Conservation (phyloP, 148 eudicot species). For the Simmondsia chinensis region DNA sequence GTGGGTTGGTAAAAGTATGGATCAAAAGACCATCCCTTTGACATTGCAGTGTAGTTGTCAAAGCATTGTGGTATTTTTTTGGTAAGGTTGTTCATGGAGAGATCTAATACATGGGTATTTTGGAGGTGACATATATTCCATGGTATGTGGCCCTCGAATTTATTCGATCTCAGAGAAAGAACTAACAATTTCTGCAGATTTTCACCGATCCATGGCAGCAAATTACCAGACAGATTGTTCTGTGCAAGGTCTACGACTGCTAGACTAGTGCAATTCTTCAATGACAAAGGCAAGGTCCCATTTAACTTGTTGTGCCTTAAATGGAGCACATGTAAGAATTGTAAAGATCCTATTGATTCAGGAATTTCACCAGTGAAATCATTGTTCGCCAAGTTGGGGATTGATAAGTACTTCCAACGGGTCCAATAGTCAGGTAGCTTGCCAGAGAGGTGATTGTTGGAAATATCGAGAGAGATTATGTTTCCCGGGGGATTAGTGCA, state of each 20-base stretch:
- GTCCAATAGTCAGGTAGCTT: slow-evolving; percentile 15
- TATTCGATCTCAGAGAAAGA: slow-evolving; percentile 22
- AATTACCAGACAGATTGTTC: slow-evolving; percentile 16
- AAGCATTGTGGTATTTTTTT: slow-evolving; percentile 23
- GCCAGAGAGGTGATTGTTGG: slow-evolving; percentile 17
- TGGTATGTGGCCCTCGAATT: slow-evolving; percentile 20
- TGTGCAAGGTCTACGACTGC: slow-evolving; percentile 25
- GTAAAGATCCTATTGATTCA: slow-evolving; percentile 18
- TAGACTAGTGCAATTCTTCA: slow-evolving; percentile 7
- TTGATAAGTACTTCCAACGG: slow-evolving; percentile 2
- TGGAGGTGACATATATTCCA: slow-evolving; percentile 9
- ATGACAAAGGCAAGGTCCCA: slow-evolving; percentile 14
- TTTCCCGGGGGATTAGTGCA: slow-evolving; percentile 1
- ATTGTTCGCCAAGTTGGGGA: slow-evolving; percentile 19
- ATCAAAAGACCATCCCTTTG: background rate
- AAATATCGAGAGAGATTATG: slow-evolving; percentile 29
- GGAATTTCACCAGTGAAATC: slow-evolving; percentile 14
- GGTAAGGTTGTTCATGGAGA: slow-evolving; percentile 22
- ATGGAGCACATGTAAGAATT: slow-evolving; percentile 24
- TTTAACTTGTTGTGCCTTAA: slow-evolving; percentile 21
- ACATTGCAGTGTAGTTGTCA: slow-evolving; percentile 19
- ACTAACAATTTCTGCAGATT: slow-evolving; percentile 16
- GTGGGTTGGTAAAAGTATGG: background rate
- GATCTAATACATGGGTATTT: slow-evolving; percentile 32
- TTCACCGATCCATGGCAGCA: slow-evolving; percentile 20